These are phyloP conservation scores for Cyberlindnera sargentensis DNA, from an alignment of 805 yeast genomes.

Conservation along the genomic window DNA sequence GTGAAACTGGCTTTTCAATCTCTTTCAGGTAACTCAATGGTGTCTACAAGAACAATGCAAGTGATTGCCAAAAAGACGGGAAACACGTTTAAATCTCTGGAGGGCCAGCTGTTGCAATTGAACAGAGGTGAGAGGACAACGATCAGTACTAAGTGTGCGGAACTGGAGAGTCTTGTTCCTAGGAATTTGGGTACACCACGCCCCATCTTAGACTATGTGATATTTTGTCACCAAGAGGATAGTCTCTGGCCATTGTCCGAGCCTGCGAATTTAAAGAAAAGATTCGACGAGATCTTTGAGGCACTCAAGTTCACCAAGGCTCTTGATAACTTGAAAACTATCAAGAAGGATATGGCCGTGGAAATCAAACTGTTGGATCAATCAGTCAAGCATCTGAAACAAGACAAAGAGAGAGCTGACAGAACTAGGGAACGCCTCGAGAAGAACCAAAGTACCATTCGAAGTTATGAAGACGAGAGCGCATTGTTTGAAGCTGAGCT, in stretches of 20 bases:
- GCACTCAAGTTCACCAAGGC: conserved; percentile 91
- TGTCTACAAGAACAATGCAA: conserved; percentile 81
- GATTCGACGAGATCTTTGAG: conserved; percentile 95
- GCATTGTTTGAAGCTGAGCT: conserved; percentile 42
- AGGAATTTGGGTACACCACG: conserved; percentile 79
- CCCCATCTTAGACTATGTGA: conserved; percentile 84
- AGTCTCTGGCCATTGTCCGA: conserved; percentile 95
- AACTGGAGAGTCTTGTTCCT: conserved; percentile 78
- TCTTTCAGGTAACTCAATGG: conserved; percentile 69
- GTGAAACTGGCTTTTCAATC: conserved; percentile 80
- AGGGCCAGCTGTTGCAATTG: conserved; percentile 74
- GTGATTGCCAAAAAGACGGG: conserved; percentile 51
- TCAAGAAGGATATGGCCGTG: conserved; percentile 68
- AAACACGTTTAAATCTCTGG: conserved; percentile 80
- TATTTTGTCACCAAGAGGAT: conserved; percentile 97
- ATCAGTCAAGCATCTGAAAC: conserved; percentile 66
- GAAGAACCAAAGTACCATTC: conserved; percentile 37
- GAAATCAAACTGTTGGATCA: conserved; percentile 75
- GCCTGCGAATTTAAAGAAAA: conserved; percentile 79
- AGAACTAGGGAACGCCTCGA: conserved; percentile 43
- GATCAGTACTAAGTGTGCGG: conserved; percentile 74
- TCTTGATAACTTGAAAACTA: conserved; percentile 65
- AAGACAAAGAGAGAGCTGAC: conserved; percentile 68
- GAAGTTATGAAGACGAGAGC: conserved; percentile 40
- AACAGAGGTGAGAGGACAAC: conserved; percentile 64